A percentile compares a stretch with the other conserved stretches of the same genome.
Evolutionary conservation across 2,329 filamentous ascomycete genomes (phyloP).

Genomic region (Ophioceras dolichostomum): DNA sequence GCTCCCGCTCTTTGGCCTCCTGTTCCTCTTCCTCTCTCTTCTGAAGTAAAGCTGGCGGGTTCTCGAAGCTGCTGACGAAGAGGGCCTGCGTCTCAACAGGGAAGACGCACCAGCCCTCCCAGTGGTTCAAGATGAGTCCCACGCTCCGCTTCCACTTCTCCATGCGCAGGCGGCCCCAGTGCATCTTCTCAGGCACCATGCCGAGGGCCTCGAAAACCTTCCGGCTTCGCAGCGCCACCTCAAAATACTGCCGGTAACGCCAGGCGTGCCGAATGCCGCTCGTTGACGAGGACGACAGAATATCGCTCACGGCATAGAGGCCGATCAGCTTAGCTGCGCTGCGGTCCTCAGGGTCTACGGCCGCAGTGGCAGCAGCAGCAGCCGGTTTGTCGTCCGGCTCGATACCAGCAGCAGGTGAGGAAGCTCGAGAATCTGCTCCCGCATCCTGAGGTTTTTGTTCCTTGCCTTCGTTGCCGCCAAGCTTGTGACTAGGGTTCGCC

Average conservation of each 20-base stretch:
- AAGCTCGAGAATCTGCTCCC: conserved; percentile 21
- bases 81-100: conserved; percentile 60
- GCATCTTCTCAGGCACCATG: conserved; percentile 54
- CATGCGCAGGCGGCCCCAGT: conserved; percentile 70
- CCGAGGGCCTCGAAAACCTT: conserved; percentile 68
- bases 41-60: conserved; percentile 52
- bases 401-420: conserved; percentile 19
- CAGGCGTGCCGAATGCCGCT: conserved; percentile 73
- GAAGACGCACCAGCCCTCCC: conserved; percentile 64
- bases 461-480: conserved; percentile 24
- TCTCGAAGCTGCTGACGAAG: conserved; percentile 59
- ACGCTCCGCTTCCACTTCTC: conserved; percentile 80
- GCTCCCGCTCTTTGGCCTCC: conserved; percentile 22
- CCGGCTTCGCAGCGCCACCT: conserved; percentile 53
- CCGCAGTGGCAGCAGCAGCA: no score
- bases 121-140: conserved; percentile 54
- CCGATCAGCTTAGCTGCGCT: conserved; percentile 67
- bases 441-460: no score
- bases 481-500: conserved; percentile 48
- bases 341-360: conserved; percentile 43
- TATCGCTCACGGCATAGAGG: conserved; percentile 66
- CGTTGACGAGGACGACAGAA: conserved; percentile 65
- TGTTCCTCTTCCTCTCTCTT: conserved; percentile 22
- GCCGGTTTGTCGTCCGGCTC: conserved; percentile 27
- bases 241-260: conserved; percentile 75